Conservation (phyloP, 805 yeast species). For the Wickerhamiella siamensis region DNA sequence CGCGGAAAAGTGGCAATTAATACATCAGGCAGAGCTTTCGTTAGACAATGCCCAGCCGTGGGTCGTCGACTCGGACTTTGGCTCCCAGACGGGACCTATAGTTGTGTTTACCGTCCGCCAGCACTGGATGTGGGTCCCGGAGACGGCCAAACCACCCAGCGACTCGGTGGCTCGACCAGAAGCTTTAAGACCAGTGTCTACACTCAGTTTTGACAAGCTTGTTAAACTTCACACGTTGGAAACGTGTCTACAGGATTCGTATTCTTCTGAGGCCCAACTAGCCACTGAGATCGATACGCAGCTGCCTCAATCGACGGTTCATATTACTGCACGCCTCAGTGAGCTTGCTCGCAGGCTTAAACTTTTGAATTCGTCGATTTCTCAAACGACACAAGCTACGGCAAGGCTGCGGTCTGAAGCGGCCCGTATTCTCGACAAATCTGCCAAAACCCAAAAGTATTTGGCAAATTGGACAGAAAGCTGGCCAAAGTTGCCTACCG, state of each 20-base stretch:
- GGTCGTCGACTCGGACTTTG: neutral
- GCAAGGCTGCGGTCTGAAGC: neutral
- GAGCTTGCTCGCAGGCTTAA: constrained; percentile 2
- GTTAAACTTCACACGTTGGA: constrained; percentile 22
- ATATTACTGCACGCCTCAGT: neutral
- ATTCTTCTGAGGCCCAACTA: constrained; percentile 12
- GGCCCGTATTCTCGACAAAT: neutral
- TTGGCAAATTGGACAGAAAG: neutral
- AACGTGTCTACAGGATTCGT: constrained; percentile 21
- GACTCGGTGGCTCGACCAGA: neutral
- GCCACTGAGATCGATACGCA: constrained; percentile 10
- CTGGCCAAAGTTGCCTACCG: neutral
- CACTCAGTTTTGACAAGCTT: constrained; percentile 18
- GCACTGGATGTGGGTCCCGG: neutral
- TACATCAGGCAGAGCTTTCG: neutral
- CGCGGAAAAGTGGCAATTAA: neutral
- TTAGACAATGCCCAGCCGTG: neutral
- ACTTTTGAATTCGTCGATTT: neutral
- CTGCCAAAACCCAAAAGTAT: neutral
- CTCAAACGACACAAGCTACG: neutral
- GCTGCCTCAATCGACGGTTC: constrained; percentile 7
- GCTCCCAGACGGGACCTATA: neutral
- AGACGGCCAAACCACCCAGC: neutral
- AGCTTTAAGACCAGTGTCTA: neutral
- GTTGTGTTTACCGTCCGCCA: neutral